Base-by-base conservation (phyloP, 1,139 yeast species). In the Sugiyamaella grinbergsii region DNA sequence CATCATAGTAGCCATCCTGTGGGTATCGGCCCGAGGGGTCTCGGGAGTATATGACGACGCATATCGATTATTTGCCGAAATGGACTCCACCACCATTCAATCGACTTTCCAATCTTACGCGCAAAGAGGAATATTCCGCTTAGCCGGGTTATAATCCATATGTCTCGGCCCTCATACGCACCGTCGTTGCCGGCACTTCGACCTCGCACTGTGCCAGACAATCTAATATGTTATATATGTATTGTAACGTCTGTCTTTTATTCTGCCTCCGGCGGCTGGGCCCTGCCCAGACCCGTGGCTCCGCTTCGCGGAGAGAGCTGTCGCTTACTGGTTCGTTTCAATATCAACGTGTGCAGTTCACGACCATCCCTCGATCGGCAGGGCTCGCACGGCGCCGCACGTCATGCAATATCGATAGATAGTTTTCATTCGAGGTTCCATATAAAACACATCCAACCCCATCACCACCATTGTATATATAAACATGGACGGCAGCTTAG, bases 21-120 rank as follows among this genome's bases (percentile, higher is more conserved):
- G 65, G 42, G 39, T 62, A 23, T 54, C 60, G 20, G 45, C 58
- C 7, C 51, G 65, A 24, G 70, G 70, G 20, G 41, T 58, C 3
- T 50, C 51, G 6, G 65, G 61, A 4, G 40, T 56, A 2, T 47
- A 52, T 28, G 51, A 54, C 29, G 63, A 61, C 41, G 47, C 54
- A n/a, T 24, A 38, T 5, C 43, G 46, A 13, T n/a, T 49, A 19
- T 45, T 49, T 39, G 46, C 20, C n/a, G 44, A 45, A 22, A 18
- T 49, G 20, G 52, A 49, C 15, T 42, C 47, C 13, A 42, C 47
- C 24, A 19, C 47, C 6, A 22, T 42, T 6, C 47, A 42, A 22
- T 19, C 47, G 11, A 33, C 22, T 23, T 11, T 42, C 22, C 47
- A 42, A 23, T 33, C 40, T n/a, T 34, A 33, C 11, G 39, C 47